Evolutionary conservation across 352 stramenopile species (phyloP), one percentile per base, ranked within the genome.

Genomic region (Globisporangium alternatum): DNA sequence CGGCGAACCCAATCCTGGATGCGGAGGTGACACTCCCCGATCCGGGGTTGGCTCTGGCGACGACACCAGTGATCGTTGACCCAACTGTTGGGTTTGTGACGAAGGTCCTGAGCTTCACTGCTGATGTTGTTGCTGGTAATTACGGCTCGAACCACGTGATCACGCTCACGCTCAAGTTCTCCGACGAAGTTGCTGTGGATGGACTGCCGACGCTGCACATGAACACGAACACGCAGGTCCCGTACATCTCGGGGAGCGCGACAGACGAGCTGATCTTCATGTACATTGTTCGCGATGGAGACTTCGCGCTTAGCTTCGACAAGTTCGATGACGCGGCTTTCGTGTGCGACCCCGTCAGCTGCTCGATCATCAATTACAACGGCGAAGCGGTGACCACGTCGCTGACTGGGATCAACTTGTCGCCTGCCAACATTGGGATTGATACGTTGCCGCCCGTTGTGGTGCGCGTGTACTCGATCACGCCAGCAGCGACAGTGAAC

Each of bases 131-230:
- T 3, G 58, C 73, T 5, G 87, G 81, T 0, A 74, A 80, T 1
- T 96, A 93, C 41, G 87, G 87, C 17, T 73, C 69, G 3, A 89
- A 91, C 25, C 83, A 94, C 60, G 72, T 91, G 25, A 86, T 96
- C 39, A 79, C 72, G 13, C 70, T 94, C 41, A 78, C 72, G 8
- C 60, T 96, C 41, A 80, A 66, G 5, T 93, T 94, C 56, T 87
- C 87, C 0, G 85, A 94, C 49, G 82, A 91, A 70, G 82, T 96
- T n/a, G 68, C 58, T 25, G 68, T 94, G 21, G 72, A 79, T 41
- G 73, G 81, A 21, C 65, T 76, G 8, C 73, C 83, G 2, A 66
- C 66, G 51, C 64, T 94, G 12, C 80, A 82, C 22, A 69, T 96
- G 43, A 92, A 86, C 62, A 88, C 81, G 28, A 75, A 78, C 19